Evolutionary conservation across 2,329 filamentous ascomycete species (phyloP), one percentile per base, ranked within the genome.

Genomic region (Penicillium hordei): DNA sequence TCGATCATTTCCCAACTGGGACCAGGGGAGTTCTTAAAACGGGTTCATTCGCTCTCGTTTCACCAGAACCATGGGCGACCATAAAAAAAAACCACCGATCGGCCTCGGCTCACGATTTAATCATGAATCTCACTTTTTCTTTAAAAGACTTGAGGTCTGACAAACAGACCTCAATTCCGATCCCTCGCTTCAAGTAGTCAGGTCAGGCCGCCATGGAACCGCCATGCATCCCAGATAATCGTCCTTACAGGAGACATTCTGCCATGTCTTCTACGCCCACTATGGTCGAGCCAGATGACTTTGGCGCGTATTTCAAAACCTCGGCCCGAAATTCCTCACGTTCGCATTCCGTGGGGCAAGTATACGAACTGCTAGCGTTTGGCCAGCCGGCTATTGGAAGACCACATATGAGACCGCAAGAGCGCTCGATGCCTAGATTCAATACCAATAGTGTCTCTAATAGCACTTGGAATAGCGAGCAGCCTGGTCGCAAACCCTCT

Each of bases 171-270:
- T 42, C 8, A n/a, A 45, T 46, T 45, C 5, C 13, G 10, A n/a
- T 33, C 27, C 0, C 25, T 29, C 25, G 4, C 9, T 34, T 29
- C n/a, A 48, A 48, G 33, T 38, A 40, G 8, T 55, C 10, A 38
- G 13, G 34, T 31, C 25, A 17, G 21, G n/a, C 29, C 21, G 40
- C 42, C 17, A 65, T 66, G 64, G 60, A 65, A 19, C 49, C 55
- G 9, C 60, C 64, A 17, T 60, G 53, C 19, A 66, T 65, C 31
- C 59, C 57, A 12, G 62, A 65, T 45, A 42, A 60, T 44, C 60
- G 60, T n/a, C 60, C 60, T 36, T 46, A 55, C 49, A 62, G 57
- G 45, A 19, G 36, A 25, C 27, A 52, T 25, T n/a, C 52, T 8
- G 54, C 54, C 42, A 40, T 56, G 51, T 34, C 63, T 12, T 57